Percentiles rank a stretch among this genome's conserved stretches.
Conservation (phyloP, 2,329 filamentous ascomycete species). For the Fusarium pseudonygamai region DNA sequence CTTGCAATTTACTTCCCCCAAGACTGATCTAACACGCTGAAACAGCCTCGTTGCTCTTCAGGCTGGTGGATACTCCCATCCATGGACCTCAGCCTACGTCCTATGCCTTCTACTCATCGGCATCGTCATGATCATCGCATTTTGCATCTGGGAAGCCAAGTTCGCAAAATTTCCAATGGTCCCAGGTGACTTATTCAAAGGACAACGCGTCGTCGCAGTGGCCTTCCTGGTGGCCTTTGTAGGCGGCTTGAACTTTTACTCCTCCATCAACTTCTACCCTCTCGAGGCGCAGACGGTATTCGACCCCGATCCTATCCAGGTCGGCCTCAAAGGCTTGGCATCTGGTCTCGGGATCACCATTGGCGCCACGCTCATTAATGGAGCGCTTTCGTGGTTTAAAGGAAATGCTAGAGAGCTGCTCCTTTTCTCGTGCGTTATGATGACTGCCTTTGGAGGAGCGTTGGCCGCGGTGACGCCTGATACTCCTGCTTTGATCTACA, state of each 20-base stretch:
- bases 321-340: background rate
- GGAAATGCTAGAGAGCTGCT: background rate
- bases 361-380: background rate
- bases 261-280: background rate
- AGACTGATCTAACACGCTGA: background rate
- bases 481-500: background rate
- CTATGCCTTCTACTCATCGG: background rate
- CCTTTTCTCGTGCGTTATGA: background rate
- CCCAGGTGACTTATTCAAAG: background rate
- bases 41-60: background rate
- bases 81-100: background rate
- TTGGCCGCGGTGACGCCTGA: background rate
- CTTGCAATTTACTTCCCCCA: fast-evolving
- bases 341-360: background rate
- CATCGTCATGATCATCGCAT: fast-evolving
- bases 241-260: background rate
- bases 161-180: background rate
- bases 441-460: background rate
- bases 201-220: background rate
- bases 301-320: background rate
- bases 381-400: background rate
- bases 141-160: background rate
- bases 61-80: background rate
- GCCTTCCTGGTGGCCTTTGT: background rate
- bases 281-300: background rate